Percentiles rank a stretch among this genome's conserved stretches.
Conservation (phyloP, 192 early-diverging fungal species). For the Phlyctochytrium arcticum region DNA sequence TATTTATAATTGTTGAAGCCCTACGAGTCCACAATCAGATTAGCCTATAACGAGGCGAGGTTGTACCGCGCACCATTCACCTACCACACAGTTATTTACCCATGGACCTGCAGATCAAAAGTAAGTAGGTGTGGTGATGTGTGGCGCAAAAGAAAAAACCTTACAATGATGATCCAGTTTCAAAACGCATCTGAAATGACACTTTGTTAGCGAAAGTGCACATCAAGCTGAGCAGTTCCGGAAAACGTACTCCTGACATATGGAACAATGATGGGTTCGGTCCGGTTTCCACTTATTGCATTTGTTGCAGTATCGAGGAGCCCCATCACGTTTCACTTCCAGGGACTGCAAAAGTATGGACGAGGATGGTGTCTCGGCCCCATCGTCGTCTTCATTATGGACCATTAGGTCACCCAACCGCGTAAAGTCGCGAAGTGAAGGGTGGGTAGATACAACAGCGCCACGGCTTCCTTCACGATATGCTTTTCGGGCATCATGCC, state of each 20-base stretch:
- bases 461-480: not conserved
- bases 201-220: not conserved
- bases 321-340: constrained; percentile 43
- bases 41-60: not conserved
- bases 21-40: not conserved
- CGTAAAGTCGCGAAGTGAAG: too few species aligned
- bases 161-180: constrained; percentile 49
- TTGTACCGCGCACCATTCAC: not conserved
- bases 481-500: not conserved
- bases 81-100: constrained; percentile 40
- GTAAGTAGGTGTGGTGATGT: not conserved
- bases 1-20: constrained; percentile 44
- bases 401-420: not conserved
- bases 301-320: constrained; percentile 39
- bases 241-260: constrained; percentile 34
- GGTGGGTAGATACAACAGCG: not conserved
- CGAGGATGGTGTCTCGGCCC: not conserved
- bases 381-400: not conserved
- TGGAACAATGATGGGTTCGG: constrained; percentile 47
- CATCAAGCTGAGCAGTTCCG: not conserved
- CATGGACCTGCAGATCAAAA: constrained; percentile 24
- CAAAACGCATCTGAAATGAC: constrained; percentile 27
- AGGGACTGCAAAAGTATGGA: too few species aligned
- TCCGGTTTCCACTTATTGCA: constrained; percentile 46
- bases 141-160: too few species aligned